Base-by-base conservation (phyloP, 495 filamentous ascomycete genomes). In the Hypoxylon trugodes region DNA sequence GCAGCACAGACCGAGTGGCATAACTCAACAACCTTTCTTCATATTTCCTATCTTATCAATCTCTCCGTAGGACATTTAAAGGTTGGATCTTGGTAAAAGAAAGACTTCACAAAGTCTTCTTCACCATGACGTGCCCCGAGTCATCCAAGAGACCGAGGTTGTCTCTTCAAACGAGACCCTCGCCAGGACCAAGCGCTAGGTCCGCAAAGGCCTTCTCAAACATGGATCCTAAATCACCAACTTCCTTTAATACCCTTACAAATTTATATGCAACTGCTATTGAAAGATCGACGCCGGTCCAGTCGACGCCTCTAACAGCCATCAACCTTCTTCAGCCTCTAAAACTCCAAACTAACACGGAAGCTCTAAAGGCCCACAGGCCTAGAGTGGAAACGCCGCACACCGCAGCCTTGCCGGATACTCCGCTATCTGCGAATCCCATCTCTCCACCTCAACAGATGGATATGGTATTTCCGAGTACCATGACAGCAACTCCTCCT, bases 201-300 rank as follows among this genome's bases (percentile, higher is more conserved):
- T 68, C 74, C 5, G 63, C 73, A 42, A 76, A 73, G 47, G 61
- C 76, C 22, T 72, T 76, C 32, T 63, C 74, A 12, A 69, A 70
- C 41, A 71, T 87, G 1, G 81, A 89, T 35, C 79, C 89, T 13
- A 84, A 84, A 25, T 93, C 90, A 6, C 90, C 91, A 4, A 95
- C 91, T 3, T 77, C 86, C 18, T 89, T 90, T 72, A 96, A 94
- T 71, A 96, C 91, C 30, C 88, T 92, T 64, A 86, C 85, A 26
- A 95, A 96, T 72, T 85, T 87, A 53, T 92, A 92, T 70, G 87
- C 89, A 24, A 82, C 83, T 26, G 77, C 83, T n/a, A 86, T 86
- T 12, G 85, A 89, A 43, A 80, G 84, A 43, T 87, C 89, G 28
- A 84, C 87, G 5, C 84, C 85, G 10, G 67, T 71, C n/a, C 71